Base-by-base conservation (phyloP, 2,329 filamentous ascomycete species). In the Aspergillus sclerotialis region DNA sequence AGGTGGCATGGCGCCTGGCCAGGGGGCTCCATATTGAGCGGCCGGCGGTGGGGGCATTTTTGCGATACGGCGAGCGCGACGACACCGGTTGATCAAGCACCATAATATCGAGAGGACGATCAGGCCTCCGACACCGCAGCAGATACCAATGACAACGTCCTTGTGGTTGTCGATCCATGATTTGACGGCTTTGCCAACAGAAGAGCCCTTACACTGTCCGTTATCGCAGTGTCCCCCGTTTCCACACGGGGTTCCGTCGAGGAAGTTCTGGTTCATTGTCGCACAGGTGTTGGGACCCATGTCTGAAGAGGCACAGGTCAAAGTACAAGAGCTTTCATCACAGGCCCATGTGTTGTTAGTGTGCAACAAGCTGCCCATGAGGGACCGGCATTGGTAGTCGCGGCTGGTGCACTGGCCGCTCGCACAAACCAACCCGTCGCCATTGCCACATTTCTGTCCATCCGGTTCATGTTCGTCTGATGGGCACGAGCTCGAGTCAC, bases 321-420 rank as follows among this genome's bases (percentile, higher is more conserved):
- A 68, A 43, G 75, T 71, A 63, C 92, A 98, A 32, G 78, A 80
- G 23, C 73, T 72, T 35, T 67, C 69, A 44, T 82, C 78, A 63
- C 92, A 98, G 7, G 89, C 82, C 49, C 78, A 79, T 2, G 87
- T 93, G 51, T 86, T 76, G 63, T 88, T 90, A 56, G 73, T 76
- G 37, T 76, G 72, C 1, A 80, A 82, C 41, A 83, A 75, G 17
- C 75, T 77, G 23, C 87, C 88, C 72, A 94, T 84, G 30, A 93
- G 72, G 8, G 79, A 82, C 60, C 82, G 80, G 68, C 92, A 98
- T 65, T 98, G 92, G 53, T 81, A 73, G 59, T 95, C 80, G 43
- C 92, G 81, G 34, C 84, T 92, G 3, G 92, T 98, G 62, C 92
- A 98, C 63, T 96, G 90, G 9, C 92, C 92, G 29, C 84, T 89